Conservation (phyloP, 2,329 filamentous ascomycete species). For the Emergomyces africanus region DNA sequence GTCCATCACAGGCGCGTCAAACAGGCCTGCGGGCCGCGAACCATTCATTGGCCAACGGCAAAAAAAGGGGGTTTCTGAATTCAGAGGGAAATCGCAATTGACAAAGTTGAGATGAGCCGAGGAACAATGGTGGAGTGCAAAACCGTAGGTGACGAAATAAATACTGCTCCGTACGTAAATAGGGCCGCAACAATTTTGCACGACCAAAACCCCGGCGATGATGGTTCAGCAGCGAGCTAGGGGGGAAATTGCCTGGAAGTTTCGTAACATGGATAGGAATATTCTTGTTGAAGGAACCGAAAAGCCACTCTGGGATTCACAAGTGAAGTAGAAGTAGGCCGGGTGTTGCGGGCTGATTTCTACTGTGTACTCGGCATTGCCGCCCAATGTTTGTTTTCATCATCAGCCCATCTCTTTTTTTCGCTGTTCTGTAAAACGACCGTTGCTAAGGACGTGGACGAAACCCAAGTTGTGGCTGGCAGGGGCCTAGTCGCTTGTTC, state of each 20-base stretch:
- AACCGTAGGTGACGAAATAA: background rate
- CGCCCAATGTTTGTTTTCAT: background rate
- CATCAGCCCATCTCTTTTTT: background rate
- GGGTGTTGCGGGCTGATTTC: background rate
- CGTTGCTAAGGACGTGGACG: background rate
- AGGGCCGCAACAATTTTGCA: background rate
- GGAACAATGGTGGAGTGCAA: background rate
- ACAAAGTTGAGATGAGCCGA: background rate
- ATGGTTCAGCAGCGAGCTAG: background rate
- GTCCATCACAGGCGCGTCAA: conserved; percentile 2
- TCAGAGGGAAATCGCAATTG: conserved; percentile 1
- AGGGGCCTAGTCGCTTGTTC: too few relatives aligned
- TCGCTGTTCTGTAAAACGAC: background rate
- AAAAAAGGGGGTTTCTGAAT: background rate
- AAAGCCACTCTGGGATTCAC: background rate
- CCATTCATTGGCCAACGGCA: conserved; percentile 5
- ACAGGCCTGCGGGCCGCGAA: background rate
- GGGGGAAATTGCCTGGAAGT: background rate
- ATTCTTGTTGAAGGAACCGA: background rate
- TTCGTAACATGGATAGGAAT: too few relatives aligned
- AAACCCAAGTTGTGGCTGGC: background rate
- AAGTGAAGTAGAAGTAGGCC: background rate
- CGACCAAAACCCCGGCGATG: background rate
- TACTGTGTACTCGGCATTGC: background rate
- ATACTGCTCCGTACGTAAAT: too few relatives aligned